Evolutionary conservation across 2,329 filamentous ascomycete genomes (phyloP).

Genomic region (Pseudocercospora fuligena): DNA sequence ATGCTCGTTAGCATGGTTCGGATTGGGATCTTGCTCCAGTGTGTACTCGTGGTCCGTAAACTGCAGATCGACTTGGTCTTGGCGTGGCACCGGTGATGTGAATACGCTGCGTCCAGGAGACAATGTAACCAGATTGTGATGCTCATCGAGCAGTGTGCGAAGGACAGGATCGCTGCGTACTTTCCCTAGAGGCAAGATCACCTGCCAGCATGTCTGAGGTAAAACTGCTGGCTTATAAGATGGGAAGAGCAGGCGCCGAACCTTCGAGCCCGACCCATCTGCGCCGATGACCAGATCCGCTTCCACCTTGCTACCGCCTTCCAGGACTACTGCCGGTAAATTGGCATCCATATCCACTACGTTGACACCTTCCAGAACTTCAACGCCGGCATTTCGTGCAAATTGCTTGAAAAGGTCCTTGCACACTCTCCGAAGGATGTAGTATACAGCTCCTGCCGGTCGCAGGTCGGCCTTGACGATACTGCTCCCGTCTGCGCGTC

Average conservation of each 20-base stretch:
- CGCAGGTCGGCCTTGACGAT: neutral
- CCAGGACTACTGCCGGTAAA: neutral
- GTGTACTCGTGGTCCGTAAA: conserved; percentile 17
- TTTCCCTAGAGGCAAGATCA: neutral
- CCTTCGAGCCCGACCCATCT: conserved; percentile 13
- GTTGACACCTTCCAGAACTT: neutral
- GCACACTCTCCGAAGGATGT: conserved; percentile 2
- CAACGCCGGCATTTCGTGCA: neutral
- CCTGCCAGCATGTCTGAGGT: conserved; percentile 8
- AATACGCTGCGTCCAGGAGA: conserved; percentile 4
- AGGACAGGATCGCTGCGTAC: conserved; percentile 6
- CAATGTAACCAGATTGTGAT: conserved; percentile 5
- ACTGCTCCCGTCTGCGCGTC: neutral
- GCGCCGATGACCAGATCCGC: conserved; percentile 17
- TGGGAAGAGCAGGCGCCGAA: conserved; percentile 14
- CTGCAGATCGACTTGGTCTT: conserved; percentile 12
- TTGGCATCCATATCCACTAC: neutral
- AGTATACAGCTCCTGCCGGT: neutral
- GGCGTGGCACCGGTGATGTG: conserved; percentile 8
- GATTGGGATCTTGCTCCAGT: conserved; percentile 5
- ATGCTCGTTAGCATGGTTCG: conserved; percentile 1
- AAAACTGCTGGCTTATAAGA: conserved; percentile 1
- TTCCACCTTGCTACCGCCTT: neutral
- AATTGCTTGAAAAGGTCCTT: conserved; percentile 4
- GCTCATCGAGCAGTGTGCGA: conserved; percentile 8